Evolutionary conservation across 2,329 filamentous ascomycete genomes (phyloP).

Genomic region (Gliomastix tumulicola): DNA sequence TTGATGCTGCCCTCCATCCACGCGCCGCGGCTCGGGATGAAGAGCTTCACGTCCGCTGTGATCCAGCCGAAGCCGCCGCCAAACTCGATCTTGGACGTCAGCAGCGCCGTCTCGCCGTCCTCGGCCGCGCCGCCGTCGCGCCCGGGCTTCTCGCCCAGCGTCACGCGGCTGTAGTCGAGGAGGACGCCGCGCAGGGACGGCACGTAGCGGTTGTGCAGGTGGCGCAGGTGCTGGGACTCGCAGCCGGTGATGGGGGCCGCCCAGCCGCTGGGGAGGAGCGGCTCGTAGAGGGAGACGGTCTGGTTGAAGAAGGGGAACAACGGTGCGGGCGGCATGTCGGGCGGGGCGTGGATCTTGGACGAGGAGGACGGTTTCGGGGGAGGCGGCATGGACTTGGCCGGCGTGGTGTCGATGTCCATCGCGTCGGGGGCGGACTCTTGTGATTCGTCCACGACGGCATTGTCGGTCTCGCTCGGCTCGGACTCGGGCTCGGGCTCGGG

Average conservation of each 20-base stretch:
- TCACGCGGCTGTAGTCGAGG: conserved; percentile 63
- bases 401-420: conserved; percentile 31
- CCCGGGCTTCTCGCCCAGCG: conserved; percentile 54
- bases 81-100: conserved; percentile 67
- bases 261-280: conserved; percentile 66
- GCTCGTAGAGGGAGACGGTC: conserved; percentile 73
- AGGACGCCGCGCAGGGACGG: conserved; percentile 67
- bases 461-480: conserved; percentile 4
- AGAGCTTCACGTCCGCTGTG: conserved; percentile 79
- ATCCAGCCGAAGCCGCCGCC: conserved; percentile 83
- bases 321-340: conserved; percentile 28
- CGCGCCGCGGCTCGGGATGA: conserved; percentile 66
- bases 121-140: conserved; percentile 37
- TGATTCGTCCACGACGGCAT: too few species aligned
- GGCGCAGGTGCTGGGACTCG: conserved; percentile 67
- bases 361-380: conserved; percentile 17
- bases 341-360: conserved; percentile 26
- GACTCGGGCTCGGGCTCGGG: conserved; percentile 10
- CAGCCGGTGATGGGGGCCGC: conserved; percentile 62
- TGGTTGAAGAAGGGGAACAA: conserved; percentile 71
- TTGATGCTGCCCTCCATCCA: conserved; percentile 77
- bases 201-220: conserved; percentile 71
- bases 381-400: too few species aligned
- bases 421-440: conserved; percentile 14
- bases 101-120: conserved; percentile 37